Conservation (phyloP, 148 eudicot genomes). For the Vaccinium darrowii region DNA sequence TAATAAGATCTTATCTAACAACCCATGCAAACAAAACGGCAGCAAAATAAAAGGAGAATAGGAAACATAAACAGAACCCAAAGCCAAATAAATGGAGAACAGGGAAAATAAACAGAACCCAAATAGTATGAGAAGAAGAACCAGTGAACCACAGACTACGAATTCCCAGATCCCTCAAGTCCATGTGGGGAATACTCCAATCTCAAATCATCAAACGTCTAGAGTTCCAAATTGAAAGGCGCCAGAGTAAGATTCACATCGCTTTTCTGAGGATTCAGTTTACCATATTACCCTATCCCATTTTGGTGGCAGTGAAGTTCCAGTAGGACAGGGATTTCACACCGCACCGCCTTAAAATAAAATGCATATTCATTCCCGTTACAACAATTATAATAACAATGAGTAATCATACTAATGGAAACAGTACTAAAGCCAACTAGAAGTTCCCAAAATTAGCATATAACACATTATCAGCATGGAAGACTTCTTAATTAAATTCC, state of each 20-base stretch:
- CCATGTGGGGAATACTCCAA: background rate
- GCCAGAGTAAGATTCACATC: too few relatives aligned
- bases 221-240: background rate
- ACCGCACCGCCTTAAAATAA: too few relatives aligned
- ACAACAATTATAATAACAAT: too few relatives aligned
- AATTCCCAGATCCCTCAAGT: background rate
- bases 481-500: background rate
- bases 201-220: background rate
- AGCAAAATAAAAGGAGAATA: background rate
- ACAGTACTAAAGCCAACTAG: background rate
- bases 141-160: background rate
- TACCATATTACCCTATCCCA: too few relatives aligned
- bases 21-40: background rate
- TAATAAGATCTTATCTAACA: background rate
- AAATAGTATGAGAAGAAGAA: background rate
- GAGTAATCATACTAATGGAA: background rate
- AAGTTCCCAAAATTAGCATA: background rate
- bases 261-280: too few relatives aligned
- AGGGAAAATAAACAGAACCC: background rate
- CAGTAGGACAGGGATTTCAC: too few relatives aligned
- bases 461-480: background rate
- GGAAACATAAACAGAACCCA: background rate
- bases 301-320: too few relatives aligned
- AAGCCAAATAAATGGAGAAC: too few relatives aligned
- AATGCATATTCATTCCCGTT: too few relatives aligned